Evolutionary conservation across 352 stramenopile species (phyloP).

Genomic region (Phytophthora hibernalis): DNA sequence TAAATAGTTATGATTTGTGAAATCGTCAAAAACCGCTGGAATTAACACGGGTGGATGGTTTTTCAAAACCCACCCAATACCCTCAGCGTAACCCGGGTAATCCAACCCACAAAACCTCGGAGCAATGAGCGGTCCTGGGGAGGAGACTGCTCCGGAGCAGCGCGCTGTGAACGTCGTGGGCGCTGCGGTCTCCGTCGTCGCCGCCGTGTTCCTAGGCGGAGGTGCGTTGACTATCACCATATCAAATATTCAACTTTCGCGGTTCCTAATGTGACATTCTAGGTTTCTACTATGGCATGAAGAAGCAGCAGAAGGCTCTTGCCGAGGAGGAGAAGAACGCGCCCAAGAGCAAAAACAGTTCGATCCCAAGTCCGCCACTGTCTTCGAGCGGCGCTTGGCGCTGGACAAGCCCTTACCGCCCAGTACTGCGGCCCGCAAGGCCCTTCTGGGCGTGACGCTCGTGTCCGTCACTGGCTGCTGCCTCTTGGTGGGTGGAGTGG

Average conservation of each 20-base stretch:
- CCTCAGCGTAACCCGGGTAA: too few species aligned
- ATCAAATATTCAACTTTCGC: neutral
- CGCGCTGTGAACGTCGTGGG: slow-evolving; percentile 29
- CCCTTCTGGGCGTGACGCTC: slow-evolving; percentile 57
- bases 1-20: too few species aligned
- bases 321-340: slow-evolving; percentile 44
- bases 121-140: slow-evolving; percentile 21
- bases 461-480: slow-evolving; percentile 50
- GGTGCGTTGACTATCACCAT: slow-evolving; percentile 25
- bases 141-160: slow-evolving; percentile 12
- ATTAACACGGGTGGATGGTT: too few species aligned
- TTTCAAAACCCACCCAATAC: too few species aligned
- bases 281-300: slow-evolving; percentile 76
- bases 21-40: too few species aligned
- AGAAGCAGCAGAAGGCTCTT: slow-evolving; percentile 46
- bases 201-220: slow-evolving; percentile 50
- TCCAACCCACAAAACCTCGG: too few species aligned
- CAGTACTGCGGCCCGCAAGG: slow-evolving; percentile 47
- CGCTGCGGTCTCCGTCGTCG: slow-evolving; percentile 45
- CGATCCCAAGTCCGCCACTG: slow-evolving; percentile 34
- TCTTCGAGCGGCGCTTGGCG: slow-evolving; percentile 51
- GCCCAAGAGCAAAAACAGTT: slow-evolving; percentile 27
- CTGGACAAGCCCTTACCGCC: slow-evolving; percentile 49
- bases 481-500: slow-evolving; percentile 43
- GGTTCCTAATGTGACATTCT: slow-evolving; percentile 31